phyloP scores from a whole-genome alignment of 495 filamentous ascomycete genomes.

The Chlorociboria aeruginascens region DNA sequence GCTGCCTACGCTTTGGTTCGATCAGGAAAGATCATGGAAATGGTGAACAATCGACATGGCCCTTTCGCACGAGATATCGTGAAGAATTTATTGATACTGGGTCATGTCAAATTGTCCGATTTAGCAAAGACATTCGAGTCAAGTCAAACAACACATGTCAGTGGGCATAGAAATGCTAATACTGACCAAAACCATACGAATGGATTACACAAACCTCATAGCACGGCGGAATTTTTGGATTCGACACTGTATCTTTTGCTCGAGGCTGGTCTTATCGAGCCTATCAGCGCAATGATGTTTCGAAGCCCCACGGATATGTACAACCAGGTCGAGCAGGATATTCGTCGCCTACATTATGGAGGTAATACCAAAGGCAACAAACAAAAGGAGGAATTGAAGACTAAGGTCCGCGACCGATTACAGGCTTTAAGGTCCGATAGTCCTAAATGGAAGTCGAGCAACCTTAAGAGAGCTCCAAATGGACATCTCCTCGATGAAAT shows the following conservation, averaged over 20 bases:
- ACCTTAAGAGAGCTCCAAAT: conserved; percentile 12
- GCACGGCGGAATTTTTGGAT: conserved; percentile 10
- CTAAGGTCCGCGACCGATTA: conserved; percentile 4
- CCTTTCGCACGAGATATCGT: conserved; percentile 56
- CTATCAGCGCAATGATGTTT: conserved; percentile 11
- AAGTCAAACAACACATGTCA: conserved; percentile 3
- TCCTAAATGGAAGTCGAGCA: conserved; percentile 10
- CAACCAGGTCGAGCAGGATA: conserved; percentile 9
- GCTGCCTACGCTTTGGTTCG: conserved; percentile 71
- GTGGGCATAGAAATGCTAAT: conserved; percentile 14
- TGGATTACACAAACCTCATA: conserved; percentile 17
- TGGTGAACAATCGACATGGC: conserved; percentile 60
- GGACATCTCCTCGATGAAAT: conserved; percentile 8
- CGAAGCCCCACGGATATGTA: conserved; percentile 18
- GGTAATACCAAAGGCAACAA: conserved; percentile 15
- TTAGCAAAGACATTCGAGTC: conserved; percentile 36
- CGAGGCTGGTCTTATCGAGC: conserved; percentile 11
- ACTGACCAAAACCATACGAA: conserved; percentile 21
- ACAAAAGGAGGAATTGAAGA: conserved; percentile 16
- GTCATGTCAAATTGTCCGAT: conserved; percentile 63
- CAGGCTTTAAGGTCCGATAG: conserved; percentile 11
- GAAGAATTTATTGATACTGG: conserved; percentile 60
- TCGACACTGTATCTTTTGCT: conserved; percentile 9
- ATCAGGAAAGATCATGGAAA: conserved; percentile 67
- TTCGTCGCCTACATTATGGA: conserved; percentile 5